Evolutionary conservation across 2,329 filamentous ascomycete genomes (phyloP), one percentile per base, ranked within the genome.

Genomic region (Fusarium buxicola): DNA sequence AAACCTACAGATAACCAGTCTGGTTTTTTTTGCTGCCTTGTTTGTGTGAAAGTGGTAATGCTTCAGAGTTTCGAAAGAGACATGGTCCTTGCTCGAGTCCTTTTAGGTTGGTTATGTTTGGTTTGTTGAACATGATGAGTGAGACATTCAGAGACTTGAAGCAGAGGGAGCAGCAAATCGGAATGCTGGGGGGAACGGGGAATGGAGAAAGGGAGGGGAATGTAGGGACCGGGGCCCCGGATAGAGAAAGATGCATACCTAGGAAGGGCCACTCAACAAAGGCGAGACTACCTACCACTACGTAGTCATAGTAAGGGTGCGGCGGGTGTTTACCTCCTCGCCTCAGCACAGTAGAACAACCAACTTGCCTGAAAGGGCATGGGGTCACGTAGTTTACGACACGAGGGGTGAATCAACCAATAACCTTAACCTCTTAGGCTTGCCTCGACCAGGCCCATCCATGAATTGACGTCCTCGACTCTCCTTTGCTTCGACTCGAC

Each of bases 221-320:
- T 38, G 28, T 13, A 32, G 27, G 28, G 43, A 43, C 15, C 38
- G 44, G 58, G 56, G 45, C 60, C 55, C 43, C 45, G 60, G 55
- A 63, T 51, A 52, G 45, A 57, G 49, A 41, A 36, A 54, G 18
- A 31, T 24, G 61, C 48, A 40, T n/a, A n/a, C n/a, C n/a, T 16
- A 31, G 46, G 31, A 35, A 47, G 44, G 44, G 36, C 44, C 32
- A 47, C 31, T 12, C 44, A 47, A 13, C 43, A 46, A 34, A 46
- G n/a, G n/a, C n/a, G n/a, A n/a, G n/a, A n/a, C n/a, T n/a, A n/a
- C n/a, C n/a, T n/a, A n/a, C n/a, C n/a, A n/a, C n/a, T n/a, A n/a
- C n/a, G n/a, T n/a, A n/a, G n/a, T n/a, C n/a, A n/a, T n/a, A n/a
- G n/a, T n/a, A n/a, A n/a, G 21, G 25, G 34, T 38, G 34, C 24